Percentiles rank a stretch among this genome's conserved stretches.
Conservation (phyloP, 495 filamentous ascomycete species). For the Trichoderma reesei region DNA sequence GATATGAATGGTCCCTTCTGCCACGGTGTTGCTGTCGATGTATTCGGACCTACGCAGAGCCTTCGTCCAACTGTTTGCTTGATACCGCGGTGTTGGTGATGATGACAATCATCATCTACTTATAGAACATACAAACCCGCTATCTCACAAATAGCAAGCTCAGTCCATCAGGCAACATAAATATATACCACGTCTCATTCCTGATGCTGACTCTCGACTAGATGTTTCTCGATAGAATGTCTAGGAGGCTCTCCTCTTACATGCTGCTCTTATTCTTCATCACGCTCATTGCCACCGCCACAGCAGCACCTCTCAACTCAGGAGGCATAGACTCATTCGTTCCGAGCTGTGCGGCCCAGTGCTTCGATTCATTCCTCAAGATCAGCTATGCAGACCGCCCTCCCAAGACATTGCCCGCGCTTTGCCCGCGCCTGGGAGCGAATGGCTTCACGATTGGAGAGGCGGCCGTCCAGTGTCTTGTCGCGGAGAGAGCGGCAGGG, state of each 20-base stretch:
- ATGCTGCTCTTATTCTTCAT: slow-evolving; percentile 29
- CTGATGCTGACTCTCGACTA: slow-evolving; percentile 14
- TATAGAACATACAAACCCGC: background rate
- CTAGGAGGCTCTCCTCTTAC: slow-evolving; percentile 27
- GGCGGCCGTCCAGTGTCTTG: slow-evolving; percentile 53
- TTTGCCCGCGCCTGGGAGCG: slow-evolving; percentile 23
- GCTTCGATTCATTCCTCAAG: slow-evolving; percentile 51
- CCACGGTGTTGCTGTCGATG: background rate
- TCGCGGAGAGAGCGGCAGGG: slow-evolving; percentile 34
- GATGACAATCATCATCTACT: background rate
- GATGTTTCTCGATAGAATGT: slow-evolving; percentile 37
- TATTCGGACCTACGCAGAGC: background rate
- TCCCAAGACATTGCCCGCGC: background rate
- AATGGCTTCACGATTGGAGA: slow-evolving; percentile 60
- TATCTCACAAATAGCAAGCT: too few relatives aligned
- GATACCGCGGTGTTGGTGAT: too few relatives aligned
- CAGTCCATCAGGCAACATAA: background rate
- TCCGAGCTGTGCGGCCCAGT: slow-evolving; percentile 54
- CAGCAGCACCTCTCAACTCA: slow-evolving; percentile 21
- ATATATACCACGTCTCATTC: background rate
- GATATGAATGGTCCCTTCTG: slow-evolving; percentile 14
- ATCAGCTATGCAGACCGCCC: slow-evolving; percentile 39
- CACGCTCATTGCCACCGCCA: slow-evolving; percentile 16
- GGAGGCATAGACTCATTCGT: slow-evolving; percentile 38
- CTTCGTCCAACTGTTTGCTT: too few relatives aligned